Evolutionary conservation across 495 filamentous ascomycete genomes (phyloP).

Genomic region (Hypoxylon fuscum): DNA sequence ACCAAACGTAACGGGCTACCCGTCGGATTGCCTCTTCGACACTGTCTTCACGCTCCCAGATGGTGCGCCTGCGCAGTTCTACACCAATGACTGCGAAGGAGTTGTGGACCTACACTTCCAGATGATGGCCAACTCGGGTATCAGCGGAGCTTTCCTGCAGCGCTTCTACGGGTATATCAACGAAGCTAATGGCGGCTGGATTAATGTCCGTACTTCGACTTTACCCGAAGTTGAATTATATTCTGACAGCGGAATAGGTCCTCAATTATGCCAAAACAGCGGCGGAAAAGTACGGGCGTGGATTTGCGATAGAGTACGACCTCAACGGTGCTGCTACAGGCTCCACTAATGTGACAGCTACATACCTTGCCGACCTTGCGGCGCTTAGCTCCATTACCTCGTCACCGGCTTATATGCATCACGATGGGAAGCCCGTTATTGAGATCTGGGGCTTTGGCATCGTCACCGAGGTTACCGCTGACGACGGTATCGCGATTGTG

Average conservation of each 20-base stretch:
- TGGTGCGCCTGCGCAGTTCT: constrained; percentile 36
- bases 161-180: constrained; percentile 45
- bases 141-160: constrained; percentile 45
- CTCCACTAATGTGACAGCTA: constrained; percentile 31
- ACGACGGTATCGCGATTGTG: constrained; percentile 42
- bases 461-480: constrained; percentile 31
- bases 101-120: constrained; percentile 47
- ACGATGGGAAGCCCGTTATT: constrained; percentile 44
- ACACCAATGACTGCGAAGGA: constrained; percentile 46
- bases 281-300: constrained; percentile 46
- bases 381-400: constrained; percentile 34
- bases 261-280: constrained; percentile 36
- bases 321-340: constrained; percentile 36
- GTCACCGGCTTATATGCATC: constrained; percentile 45
- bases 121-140: constrained; percentile 46
- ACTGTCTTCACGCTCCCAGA: constrained; percentile 39
- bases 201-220: constrained; percentile 29
- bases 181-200: constrained; percentile 40
- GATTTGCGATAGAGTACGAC: constrained; percentile 46
- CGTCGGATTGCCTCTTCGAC: constrained; percentile 44
- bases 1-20: constrained; percentile 44
- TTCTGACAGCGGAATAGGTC: constrained; percentile 30
- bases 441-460: constrained; percentile 46
- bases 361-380: constrained; percentile 38
- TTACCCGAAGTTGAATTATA: too few relatives aligned